Base-by-base conservation (phyloP, 1,139 yeast species). In the Lodderomyces pseudojiufengensis region DNA sequence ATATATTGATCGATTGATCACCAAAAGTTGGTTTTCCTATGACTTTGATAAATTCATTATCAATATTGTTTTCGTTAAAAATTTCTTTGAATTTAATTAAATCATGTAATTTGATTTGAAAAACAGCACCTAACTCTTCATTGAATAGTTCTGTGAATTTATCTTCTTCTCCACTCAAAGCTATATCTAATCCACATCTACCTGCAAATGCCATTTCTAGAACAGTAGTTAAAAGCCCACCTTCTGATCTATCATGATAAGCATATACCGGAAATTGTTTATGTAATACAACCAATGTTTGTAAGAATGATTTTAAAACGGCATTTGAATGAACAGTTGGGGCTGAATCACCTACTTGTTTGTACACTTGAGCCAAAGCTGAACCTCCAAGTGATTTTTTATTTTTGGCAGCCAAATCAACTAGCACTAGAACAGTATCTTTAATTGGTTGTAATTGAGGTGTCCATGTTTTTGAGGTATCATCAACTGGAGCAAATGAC, bases 151-250 rank as follows among this genome's bases (percentile, higher is more conserved):
- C 69, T n/a, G 76, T 63, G 37, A 76, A 63, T 18, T 61, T 53
- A 39, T 70, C 72, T 21, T 61, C 62, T 28, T 27, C 31, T 24
- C 65, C 61, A 8, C 47, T 39, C 32, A 71, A 43, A 30, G 74
- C 65, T 43, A 90, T 57, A 27, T 61, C 63, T 24, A 62, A 51
- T 46, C 98, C 99, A 40, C 79, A 76, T 65, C 97, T 83, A 23
- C 94, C 90, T 33, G 98, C 95, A 66, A 94, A 94, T 1, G 96
- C 95, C 98, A 94, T 92, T 66, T 94, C 99, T 29, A 84, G 65
- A 33, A 85, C 67, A 8, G 98, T 82, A 34, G 85, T 80, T 43
- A 90, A 66, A 51, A 90, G 70, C 55, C 99, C 99, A 73, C 99
- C 99, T 61, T 94, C 99, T 15, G 96, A 86, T 56, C 94, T 76